A percentile compares a stretch with the other conserved stretches of the same genome.
phyloP scores from a whole-genome alignment of 2,329 filamentous ascomycete species.

The Helotiales sp. region DNA sequence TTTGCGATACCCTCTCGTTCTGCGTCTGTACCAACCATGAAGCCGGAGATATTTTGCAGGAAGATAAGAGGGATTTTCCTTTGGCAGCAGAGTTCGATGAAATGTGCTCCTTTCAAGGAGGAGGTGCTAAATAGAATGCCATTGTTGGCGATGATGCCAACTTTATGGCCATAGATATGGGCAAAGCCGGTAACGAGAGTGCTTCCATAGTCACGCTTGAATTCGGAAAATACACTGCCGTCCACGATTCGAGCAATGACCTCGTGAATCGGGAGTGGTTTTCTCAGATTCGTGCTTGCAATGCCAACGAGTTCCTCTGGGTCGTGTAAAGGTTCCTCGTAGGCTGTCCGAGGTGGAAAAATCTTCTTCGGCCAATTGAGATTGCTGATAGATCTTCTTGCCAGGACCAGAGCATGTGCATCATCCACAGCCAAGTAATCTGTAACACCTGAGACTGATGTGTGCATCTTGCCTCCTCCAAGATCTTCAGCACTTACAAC shows the following conservation, averaged over 20 bases:
- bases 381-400: slow-evolving; percentile 80
- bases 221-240: slow-evolving; percentile 86
- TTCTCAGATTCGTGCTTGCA: slow-evolving; percentile 84
- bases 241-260: slow-evolving; percentile 93
- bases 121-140: slow-evolving; percentile 91
- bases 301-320: slow-evolving; percentile 82
- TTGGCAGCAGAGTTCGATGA: slow-evolving; percentile 91
- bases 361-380: slow-evolving; percentile 75
- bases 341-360: slow-evolving; percentile 44
- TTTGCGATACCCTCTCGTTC: slow-evolving; percentile 96
- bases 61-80: slow-evolving; percentile 89
- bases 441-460: slow-evolving; percentile 86
- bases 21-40: slow-evolving; percentile 94
- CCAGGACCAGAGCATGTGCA: slow-evolving; percentile 84
- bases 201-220: slow-evolving; percentile 87
- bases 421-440: slow-evolving; percentile 96
- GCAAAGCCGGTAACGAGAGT: slow-evolving; percentile 93
- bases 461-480: slow-evolving; percentile 87
- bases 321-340: slow-evolving; percentile 77
- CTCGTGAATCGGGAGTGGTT: slow-evolving; percentile 82
- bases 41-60: slow-evolving; percentile 94
- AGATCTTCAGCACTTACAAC: slow-evolving; percentile 88
- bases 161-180: slow-evolving; percentile 82
- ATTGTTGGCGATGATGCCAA: slow-evolving; percentile 94
- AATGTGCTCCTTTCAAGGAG: slow-evolving; percentile 91